Conservation (phyloP, 163 green algal genomes). For the Chlamydomonas reinhardtii region DNA sequence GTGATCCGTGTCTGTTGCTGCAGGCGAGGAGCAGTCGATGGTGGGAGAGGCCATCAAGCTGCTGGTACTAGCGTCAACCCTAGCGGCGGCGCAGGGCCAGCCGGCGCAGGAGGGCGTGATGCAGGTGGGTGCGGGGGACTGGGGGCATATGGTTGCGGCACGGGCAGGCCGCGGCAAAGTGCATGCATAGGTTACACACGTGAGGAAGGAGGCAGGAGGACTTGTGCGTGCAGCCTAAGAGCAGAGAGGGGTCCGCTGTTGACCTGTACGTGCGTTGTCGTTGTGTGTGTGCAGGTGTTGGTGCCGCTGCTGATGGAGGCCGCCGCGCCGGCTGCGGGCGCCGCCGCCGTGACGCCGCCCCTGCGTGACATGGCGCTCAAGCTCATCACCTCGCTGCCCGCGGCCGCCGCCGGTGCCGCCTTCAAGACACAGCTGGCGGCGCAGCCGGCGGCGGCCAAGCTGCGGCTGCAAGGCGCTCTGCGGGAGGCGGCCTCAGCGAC, state of each 20-base stretch:
- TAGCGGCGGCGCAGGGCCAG: slow-evolving; percentile 42
- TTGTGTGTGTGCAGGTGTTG: slow-evolving; percentile 51
- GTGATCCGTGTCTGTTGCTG: no score
- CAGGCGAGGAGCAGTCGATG: slow-evolving; percentile 31
- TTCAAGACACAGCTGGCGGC: slow-evolving; percentile 64
- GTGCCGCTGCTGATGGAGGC: slow-evolving; percentile 71
- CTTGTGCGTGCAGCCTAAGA: no score
- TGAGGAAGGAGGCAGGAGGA: no score
- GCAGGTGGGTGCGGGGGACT: slow-evolving; percentile 3
- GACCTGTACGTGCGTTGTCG: background rate
- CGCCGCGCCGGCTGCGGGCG: slow-evolving; percentile 31
- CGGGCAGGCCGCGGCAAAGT: no score
- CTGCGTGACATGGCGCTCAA: slow-evolving; percentile 70
- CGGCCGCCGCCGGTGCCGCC: slow-evolving; percentile 52
- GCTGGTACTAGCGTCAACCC: slow-evolving; percentile 63
- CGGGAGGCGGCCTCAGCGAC: slow-evolving; percentile 34
- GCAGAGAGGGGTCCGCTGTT: background rate
- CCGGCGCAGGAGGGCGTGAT: slow-evolving; percentile 41
- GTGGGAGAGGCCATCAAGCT: slow-evolving; percentile 64
- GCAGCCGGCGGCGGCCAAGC: slow-evolving; percentile 61
- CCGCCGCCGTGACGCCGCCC: slow-evolving; percentile 25
- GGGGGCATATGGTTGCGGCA: no score
- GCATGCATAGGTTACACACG: no score
- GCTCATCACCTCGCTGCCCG: slow-evolving; percentile 71
- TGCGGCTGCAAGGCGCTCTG: slow-evolving; percentile 69